phyloP scores from a whole-genome alignment of 2,329 filamentous ascomycete genomes.

The Periconia digitata region DNA sequence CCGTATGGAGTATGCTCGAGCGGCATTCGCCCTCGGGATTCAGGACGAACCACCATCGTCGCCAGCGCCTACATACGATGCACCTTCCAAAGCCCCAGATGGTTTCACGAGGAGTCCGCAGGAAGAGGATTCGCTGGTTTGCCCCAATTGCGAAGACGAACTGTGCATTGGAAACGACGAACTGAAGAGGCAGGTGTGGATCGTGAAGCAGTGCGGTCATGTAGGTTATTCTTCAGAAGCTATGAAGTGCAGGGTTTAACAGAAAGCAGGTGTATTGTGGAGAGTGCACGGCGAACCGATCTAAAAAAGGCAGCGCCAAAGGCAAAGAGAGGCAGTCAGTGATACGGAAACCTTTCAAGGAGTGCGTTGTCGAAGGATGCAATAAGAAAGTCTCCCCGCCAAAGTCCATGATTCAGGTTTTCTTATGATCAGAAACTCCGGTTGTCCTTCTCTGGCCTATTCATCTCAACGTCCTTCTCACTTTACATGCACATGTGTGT shows the following conservation, averaged over 20 bases:
- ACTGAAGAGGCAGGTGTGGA: conserved; percentile 85
- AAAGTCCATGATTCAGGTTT: conserved; percentile 46
- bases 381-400: conserved; percentile 34
- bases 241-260: conserved; percentile 5
- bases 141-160: conserved; percentile 84
- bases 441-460: not conserved
- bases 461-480: not conserved
- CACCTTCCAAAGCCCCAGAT: conserved; percentile 64
- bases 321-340: conserved; percentile 39
- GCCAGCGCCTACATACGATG: conserved; percentile 57
- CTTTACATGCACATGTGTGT: not conserved
- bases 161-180: conserved; percentile 71
- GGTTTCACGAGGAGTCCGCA: conserved; percentile 80
- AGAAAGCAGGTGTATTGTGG: conserved; percentile 55
- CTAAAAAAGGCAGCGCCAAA: conserved; percentile 41
- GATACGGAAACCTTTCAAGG: conserved; percentile 43
- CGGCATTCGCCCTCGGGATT: conserved; percentile 49
- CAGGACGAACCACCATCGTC: conserved; percentile 19
- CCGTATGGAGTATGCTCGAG: conserved; percentile 43
- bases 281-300: conserved; percentile 49
- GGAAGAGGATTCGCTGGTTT: conserved; percentile 74
- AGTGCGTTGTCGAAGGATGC: conserved; percentile 51
- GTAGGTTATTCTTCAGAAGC: conserved; percentile 56
- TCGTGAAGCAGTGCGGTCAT: conserved; percentile 87
- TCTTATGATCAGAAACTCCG: conserved; percentile 27